phyloP scores from a whole-genome alignment of 1,284 basidiomycete genomes.

The Heliocybe sulcata region DNA sequence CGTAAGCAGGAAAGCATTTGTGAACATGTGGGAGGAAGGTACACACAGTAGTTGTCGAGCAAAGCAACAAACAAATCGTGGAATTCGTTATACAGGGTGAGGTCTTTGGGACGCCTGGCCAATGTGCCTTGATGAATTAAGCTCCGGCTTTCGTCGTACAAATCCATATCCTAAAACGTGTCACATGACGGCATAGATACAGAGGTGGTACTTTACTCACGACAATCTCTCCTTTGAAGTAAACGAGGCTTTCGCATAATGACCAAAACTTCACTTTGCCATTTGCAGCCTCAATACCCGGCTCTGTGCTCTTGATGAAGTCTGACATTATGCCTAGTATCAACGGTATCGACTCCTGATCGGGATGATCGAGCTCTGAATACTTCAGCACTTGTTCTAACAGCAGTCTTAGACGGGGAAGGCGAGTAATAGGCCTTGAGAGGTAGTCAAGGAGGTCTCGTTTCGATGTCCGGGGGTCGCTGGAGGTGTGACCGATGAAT shows the following conservation, averaged over 20 bases:
- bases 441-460: slow-evolving; percentile 78
- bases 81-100: slow-evolving; percentile 53
- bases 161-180: slow-evolving; percentile 60
- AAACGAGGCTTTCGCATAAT: slow-evolving; percentile 65
- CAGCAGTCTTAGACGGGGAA: slow-evolving; percentile 69
- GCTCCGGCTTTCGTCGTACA: slow-evolving; percentile 66
- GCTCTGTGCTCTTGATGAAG: slow-evolving; percentile 71
- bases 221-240: slow-evolving; percentile 72
- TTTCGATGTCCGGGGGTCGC: slow-evolving; percentile 62
- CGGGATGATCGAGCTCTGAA: slow-evolving; percentile 58
- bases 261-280: slow-evolving; percentile 79
- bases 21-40: not conserved
- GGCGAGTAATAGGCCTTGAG: slow-evolving; percentile 74
- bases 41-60: slow-evolving; percentile 70
- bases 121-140: slow-evolving; percentile 58
- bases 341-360: slow-evolving; percentile 61
- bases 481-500: slow-evolving; percentile 57
- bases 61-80: slow-evolving; percentile 58
- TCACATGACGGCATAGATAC: not conserved
- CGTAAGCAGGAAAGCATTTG: slow-evolving; percentile 4
- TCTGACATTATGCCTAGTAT: slow-evolving; percentile 55
- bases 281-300: slow-evolving; percentile 79
- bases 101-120: slow-evolving; percentile 44
- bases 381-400: slow-evolving; percentile 64
- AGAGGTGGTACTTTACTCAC: slow-evolving; percentile 30